Percentiles rank a stretch among this genome's conserved stretches.
Evolutionary conservation across 176 grass and related monocot genomes (phyloP).

Genomic region (Avena atlantica): DNA sequence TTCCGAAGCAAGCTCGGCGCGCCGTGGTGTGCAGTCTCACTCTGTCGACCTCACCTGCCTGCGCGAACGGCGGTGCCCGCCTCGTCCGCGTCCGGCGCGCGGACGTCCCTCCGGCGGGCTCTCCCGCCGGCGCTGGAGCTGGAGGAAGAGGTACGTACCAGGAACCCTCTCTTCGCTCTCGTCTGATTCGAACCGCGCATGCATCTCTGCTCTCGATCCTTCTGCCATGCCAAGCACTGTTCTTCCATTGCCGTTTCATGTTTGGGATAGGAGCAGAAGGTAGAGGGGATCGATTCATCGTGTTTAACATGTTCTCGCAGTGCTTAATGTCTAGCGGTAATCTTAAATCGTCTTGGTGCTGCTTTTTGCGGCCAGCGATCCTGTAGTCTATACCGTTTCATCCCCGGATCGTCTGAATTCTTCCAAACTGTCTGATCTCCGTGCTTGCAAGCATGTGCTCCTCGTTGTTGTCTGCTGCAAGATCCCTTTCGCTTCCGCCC

Average conservation of each 20-base stretch:
- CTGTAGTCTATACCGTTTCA: background rate
- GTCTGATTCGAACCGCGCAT: background rate
- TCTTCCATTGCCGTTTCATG: background rate
- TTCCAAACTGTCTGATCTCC: background rate
- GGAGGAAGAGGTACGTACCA: conserved; percentile 40
- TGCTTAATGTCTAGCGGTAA: background rate
- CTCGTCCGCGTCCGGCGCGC: background rate
- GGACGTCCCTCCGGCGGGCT: background rate
- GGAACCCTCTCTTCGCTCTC: background rate
- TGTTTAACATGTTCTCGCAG: background rate
- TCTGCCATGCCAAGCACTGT: too few relatives aligned
- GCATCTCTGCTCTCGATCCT: background rate
- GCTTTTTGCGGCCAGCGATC: background rate
- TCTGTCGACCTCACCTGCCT: background rate
- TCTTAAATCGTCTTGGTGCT: background rate
- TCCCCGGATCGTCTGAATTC: background rate
- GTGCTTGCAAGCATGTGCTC: too few relatives aligned
- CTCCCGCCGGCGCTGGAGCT: background rate
- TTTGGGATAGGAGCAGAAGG: background rate
- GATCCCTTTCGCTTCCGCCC: background rate
- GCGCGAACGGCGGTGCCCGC: background rate
- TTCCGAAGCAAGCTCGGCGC: background rate
- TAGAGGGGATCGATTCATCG: background rate
- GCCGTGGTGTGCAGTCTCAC: background rate
- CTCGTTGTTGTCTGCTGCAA: background rate